phyloP scores from a whole-genome alignment of 495 filamentous ascomycete genomes.

The Podospora pseudopauciseta region DNA sequence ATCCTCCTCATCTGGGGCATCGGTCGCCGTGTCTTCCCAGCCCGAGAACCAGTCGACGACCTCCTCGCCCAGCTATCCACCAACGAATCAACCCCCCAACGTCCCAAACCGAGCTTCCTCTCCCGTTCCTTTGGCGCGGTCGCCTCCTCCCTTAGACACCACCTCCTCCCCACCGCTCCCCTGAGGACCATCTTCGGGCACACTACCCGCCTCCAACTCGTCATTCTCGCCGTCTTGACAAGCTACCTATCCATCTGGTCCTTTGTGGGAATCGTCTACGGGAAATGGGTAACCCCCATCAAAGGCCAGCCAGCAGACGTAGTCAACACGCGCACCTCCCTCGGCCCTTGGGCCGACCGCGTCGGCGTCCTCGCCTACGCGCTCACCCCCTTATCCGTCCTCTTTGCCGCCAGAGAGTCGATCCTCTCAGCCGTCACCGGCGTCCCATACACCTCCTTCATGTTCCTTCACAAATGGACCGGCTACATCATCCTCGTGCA shows the following conservation, averaged over 20 bases:
- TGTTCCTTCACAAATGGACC: slow-evolving; percentile 65
- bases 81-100: slow-evolving; percentile 11
- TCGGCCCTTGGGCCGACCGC: slow-evolving; percentile 60
- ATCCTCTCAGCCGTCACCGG: slow-evolving; percentile 60
- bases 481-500: slow-evolving; percentile 63
- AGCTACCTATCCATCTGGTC: slow-evolving; percentile 59
- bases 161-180: slow-evolving; percentile 43
- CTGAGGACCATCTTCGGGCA: slow-evolving; percentile 34
- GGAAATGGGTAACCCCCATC: slow-evolving; percentile 58
- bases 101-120: slow-evolving; percentile 33
- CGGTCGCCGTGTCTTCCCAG: slow-evolving; percentile 31
- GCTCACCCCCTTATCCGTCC: slow-evolving; percentile 59
- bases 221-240: slow-evolving; percentile 44
- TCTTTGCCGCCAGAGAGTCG: slow-evolving; percentile 57
- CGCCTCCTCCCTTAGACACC: slow-evolving; percentile 35
- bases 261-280: slow-evolving; percentile 58
- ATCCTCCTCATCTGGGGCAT: slow-evolving; percentile 50
- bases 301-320: slow-evolving; percentile 39
- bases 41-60: slow-evolving; percentile 17
- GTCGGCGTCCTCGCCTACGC: slow-evolving; percentile 63
- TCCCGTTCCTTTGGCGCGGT: slow-evolving; percentile 28
- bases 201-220: slow-evolving; percentile 41
- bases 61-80: slow-evolving; percentile 14
- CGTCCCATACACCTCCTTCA: slow-evolving; percentile 64
- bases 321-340: slow-evolving; percentile 54